Evolutionary conservation across 2,329 filamentous ascomycete genomes (phyloP).

Genomic region (Ambrosiella beaveri): DNA sequence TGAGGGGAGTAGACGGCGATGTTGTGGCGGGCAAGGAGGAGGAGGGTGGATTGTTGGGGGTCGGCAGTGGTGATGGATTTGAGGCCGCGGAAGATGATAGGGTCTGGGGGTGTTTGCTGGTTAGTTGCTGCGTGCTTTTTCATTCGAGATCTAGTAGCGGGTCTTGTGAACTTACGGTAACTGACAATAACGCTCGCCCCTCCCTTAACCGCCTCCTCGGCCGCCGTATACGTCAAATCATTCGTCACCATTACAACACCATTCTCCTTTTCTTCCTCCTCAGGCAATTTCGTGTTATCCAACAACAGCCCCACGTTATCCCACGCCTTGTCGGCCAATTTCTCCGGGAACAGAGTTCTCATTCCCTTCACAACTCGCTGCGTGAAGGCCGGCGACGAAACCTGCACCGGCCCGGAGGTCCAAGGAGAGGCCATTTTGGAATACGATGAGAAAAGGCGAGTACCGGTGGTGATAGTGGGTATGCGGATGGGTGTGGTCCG

Average conservation of each 20-base stretch:
- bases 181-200: conserved; percentile 66
- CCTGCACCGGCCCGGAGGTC: conserved; percentile 1
- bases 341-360: conserved; percentile 74
- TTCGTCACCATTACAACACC: conserved; percentile 48
- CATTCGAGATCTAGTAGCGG: too few relatives aligned
- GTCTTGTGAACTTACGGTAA: conserved; percentile 45
- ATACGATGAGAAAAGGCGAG: not conserved
- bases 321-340: conserved; percentile 74
- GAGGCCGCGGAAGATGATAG: conserved; percentile 86
- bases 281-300: conserved; percentile 22
- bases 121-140: too few relatives aligned
- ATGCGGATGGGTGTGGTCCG: not conserved
- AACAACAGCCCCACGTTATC: conserved; percentile 86
- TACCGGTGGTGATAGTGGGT: not conserved
- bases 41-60: conserved; percentile 69
- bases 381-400: conserved; percentile 23
- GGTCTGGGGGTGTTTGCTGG: conserved; percentile 38
- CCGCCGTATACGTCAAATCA: conserved; percentile 77
- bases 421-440: not conserved
- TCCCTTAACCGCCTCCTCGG: conserved; percentile 69
- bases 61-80: conserved; percentile 76
- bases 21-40: conserved; percentile 66
- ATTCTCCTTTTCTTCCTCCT: conserved; percentile 18
- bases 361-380: conserved; percentile 58
- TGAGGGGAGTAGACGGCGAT: conserved; percentile 94